Evolutionary conservation across 768 basidiomycete genomes (phyloP).

Genomic region (Leccinum aurantiacum): DNA sequence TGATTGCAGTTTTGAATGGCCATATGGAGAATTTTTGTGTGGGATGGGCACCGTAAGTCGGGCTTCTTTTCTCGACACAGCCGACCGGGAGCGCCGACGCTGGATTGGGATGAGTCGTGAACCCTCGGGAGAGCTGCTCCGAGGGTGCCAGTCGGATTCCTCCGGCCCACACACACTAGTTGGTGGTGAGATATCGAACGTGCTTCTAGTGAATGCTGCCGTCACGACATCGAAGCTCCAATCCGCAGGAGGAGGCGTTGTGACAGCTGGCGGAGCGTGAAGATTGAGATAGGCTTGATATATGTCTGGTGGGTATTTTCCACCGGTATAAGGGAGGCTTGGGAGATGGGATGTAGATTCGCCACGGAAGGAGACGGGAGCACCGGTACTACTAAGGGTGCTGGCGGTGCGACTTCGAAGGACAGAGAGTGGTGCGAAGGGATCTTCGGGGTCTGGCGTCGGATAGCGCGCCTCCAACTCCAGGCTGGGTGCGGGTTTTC

Average conservation of each 20-base stretch:
- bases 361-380: conserved; percentile 33
- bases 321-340: conserved; percentile 31
- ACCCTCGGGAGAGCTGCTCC: conserved; percentile 9
- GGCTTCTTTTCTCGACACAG: conserved; percentile 34
- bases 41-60: conserved; percentile 24
- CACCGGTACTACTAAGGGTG: conserved; percentile 31
- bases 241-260: conserved; percentile 12
- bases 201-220: conserved; percentile 26
- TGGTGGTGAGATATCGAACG: conserved; percentile 18
- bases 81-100: conserved; percentile 35
- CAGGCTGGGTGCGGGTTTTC: conserved; percentile 59
- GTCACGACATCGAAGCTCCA: conserved; percentile 13
- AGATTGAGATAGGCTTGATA: conserved; percentile 27
- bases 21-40: conserved; percentile 33
- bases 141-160: conserved; percentile 12
- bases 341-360: conserved; percentile 33
- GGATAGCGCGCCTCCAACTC: conserved; percentile 59
- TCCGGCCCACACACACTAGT: conserved; percentile 12
- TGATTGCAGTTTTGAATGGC: conserved; percentile 31
- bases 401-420: conserved; percentile 59
- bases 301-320: conserved; percentile 34
- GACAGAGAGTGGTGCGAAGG: conserved; percentile 67
- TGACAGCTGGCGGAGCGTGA: conserved; percentile 10
- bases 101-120: conserved; percentile 25
- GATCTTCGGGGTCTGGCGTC: conserved; percentile 64